Base-by-base conservation (phyloP, 1,284 basidiomycete species). In the Sporisorium scitamineum region DNA sequence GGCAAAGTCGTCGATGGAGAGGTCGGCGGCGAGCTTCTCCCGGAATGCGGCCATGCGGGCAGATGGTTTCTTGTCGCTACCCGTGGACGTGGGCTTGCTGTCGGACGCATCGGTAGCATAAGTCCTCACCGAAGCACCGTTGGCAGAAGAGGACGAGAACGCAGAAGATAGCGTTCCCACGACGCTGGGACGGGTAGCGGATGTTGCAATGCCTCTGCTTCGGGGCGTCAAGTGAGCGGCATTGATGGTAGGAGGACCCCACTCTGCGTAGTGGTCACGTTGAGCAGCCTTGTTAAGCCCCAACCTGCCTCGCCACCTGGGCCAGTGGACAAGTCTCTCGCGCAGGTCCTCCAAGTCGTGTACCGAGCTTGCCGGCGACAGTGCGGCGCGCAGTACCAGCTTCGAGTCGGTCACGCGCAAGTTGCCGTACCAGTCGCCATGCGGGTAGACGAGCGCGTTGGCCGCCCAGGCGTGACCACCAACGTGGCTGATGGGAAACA, bases 301-400 rank as follows among this genome's bases (percentile, higher is more conserved):
- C 0, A 86, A 69, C 14, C 86, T 79, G 3, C 86, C 86, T 22
- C 86, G 76, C 86, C 86, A 86, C 4, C 81, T 73, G 0, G 81
- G 69, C 80, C 79, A 86, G 59, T 83, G 79, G 0, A 85, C 83
- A 2, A 82, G 63, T 0, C 81, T 44, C 16, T 81, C 75, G 13
- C 80, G 48, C 32, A 77, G 48, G 29, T 80, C 77, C 5, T 84
- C 73, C 27, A 81, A 53, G 47, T 86, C 83, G 56, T 86, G 70
- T 0, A 80, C 69, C 5, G 76, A 70, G 7, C 80, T 69, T 1
- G 84, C 80, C 10, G 86, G 86, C 2, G 79, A 66, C 2, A 84
- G 68, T 0, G 81, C 82, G 3, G 82, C 72, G 14, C 82, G 78
- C 27, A 84, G 55, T 9, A 80, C 48, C 6, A 84, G 68, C 34